These are phyloP conservation scores for Microstroma glucosiphilum DNA, from an alignment of 1,284 basidiomycete genomes.

Conservation along the genomic window DNA sequence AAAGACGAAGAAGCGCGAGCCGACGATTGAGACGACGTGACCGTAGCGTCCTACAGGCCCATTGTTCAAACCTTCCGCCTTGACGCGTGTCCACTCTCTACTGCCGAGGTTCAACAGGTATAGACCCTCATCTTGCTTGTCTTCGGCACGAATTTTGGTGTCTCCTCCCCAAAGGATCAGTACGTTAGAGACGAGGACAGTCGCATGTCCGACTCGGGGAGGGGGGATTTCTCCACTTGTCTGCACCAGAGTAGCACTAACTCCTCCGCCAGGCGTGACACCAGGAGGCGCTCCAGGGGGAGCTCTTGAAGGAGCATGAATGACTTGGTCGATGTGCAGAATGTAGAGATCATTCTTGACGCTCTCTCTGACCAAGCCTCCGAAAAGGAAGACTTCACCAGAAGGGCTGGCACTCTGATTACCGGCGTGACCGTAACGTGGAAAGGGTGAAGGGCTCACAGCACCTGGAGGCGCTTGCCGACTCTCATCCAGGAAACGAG, in stretches of 20 bases:
- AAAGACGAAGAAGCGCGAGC: slow-evolving; percentile 86
- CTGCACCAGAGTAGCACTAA: slow-evolving; percentile 49
- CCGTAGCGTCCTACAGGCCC: slow-evolving; percentile 84
- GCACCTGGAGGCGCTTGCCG: slow-evolving; percentile 46
- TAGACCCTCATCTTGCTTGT: slow-evolving; percentile 84
- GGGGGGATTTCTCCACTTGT: slow-evolving; percentile 84
- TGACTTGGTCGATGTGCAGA: slow-evolving; percentile 54
- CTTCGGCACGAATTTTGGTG: slow-evolving; percentile 66
- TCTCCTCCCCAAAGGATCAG: slow-evolving; percentile 98
- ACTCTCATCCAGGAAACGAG: slow-evolving; percentile 46
- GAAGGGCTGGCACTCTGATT: slow-evolving; percentile 67
- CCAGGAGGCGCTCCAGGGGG: slow-evolving; percentile 52
- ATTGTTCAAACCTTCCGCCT: slow-evolving; percentile 46
- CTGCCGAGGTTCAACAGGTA: slow-evolving; percentile 86
- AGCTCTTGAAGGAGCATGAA: slow-evolving; percentile 61
- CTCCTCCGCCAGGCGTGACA: not conserved
- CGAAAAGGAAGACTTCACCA: slow-evolving; percentile 93
- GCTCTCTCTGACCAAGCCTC: slow-evolving; percentile 85
- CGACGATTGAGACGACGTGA: slow-evolving; percentile 88
- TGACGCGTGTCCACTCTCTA: slow-evolving; percentile 87
- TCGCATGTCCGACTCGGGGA: slow-evolving; percentile 88
- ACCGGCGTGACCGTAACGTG: slow-evolving; percentile 93
- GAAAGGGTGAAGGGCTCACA: slow-evolving; percentile 65
- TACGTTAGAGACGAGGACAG: slow-evolving; percentile 89
- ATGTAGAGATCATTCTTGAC: slow-evolving; percentile 87